Base-by-base conservation (phyloP, 2,329 filamentous ascomycete genomes). In the Penicillium crustosum region DNA sequence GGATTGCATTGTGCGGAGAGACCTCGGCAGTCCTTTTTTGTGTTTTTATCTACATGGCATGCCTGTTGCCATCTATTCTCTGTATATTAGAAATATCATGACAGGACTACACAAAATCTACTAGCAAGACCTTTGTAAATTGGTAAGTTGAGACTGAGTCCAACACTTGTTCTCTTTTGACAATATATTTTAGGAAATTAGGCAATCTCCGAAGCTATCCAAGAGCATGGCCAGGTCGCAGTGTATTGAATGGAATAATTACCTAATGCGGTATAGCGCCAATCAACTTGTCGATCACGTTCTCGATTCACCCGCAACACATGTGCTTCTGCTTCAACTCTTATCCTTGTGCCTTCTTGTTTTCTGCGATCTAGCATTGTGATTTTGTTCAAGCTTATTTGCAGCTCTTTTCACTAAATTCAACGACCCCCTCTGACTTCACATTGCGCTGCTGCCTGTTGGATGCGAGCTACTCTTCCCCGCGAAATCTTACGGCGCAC, bases 401-500 rank as follows among this genome's bases (percentile, higher is more conserved):
- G 21, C 25, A 45, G 38, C 21, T 29, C 6, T 31, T 13, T 23
- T 6, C 4, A 42, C 17, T 39, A 21, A 38, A 47, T 38, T 15
- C n/a, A 19, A 51, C 38, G 19, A 36, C 29, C 43, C 27, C 6
- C 27, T 47, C 31, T 47, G 53, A 43, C 45, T 47, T 49, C 27
- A 39, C 41, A 39, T 60, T 50, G 54, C 53, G 57, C 53, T 59
- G 60, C 57, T 61, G 63, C 65, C 61, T 66, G 55, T 59, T 59
- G 66, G 59, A 71, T 73, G 70, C 69, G 64, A 66, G 68, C 50
- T 52, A 63, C 64, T 67, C 68, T 67, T 69, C 65, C 62, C 66
- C 68, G 67, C 65, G 65, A 69, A 68, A 66, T 65, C 61, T 58
- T 59, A 65, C 66, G 64, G 64, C 68, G 65, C 61, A 63, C 57